Base-by-base conservation (phyloP, 257 asterid species). In the Linaria vulgaris region DNA sequence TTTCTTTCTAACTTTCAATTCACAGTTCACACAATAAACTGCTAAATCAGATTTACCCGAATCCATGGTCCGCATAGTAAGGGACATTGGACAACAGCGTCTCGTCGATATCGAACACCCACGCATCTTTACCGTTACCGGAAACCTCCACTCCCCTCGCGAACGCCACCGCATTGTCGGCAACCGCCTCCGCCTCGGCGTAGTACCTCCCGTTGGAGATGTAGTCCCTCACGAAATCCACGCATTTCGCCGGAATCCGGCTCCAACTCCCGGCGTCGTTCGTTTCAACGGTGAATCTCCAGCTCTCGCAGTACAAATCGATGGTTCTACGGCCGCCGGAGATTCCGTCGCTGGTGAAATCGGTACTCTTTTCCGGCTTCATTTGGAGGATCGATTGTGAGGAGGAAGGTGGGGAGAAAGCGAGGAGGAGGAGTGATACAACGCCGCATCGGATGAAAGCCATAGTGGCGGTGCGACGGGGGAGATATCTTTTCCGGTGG, bases 101-200 rank as follows among this genome's bases (percentile, higher is more conserved):
- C 80, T 91, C 98, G 51, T 91, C 98, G 43, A 91, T 66, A 70
- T 91, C 98, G 72, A 91, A 91, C 55, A 91, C 69, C 96, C 98
- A 91, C 30, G 86, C 96, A 50, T 81, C 86, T 72, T 84, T 86
- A 14, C 88, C 87, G 52, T 74, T 61, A 41, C 78, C 89, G 59
- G 83, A 12, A 59, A 76, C 48, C 1, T 67, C 17, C 17, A 78
- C 76, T 16, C 78, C 46, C 66, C 59, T 70, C 9, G 88, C 96
- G 73, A 69, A 79, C 19, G 67, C 82, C 59, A 71, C 31, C 27
- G 90, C 65, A 9, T 46, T 73, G 34, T 75, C 83, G 19, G 92
- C 88, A 12, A 86, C 96, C 20, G 87, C 96, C 63, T 74, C 80
- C 51, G 74, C 74, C 51, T 90, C 97, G 45, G 81, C 63, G 15